These are phyloP conservation scores for Neonectria sp. DNA, from an alignment of 2,329 filamentous ascomycete species.

Conservation along the genomic window DNA sequence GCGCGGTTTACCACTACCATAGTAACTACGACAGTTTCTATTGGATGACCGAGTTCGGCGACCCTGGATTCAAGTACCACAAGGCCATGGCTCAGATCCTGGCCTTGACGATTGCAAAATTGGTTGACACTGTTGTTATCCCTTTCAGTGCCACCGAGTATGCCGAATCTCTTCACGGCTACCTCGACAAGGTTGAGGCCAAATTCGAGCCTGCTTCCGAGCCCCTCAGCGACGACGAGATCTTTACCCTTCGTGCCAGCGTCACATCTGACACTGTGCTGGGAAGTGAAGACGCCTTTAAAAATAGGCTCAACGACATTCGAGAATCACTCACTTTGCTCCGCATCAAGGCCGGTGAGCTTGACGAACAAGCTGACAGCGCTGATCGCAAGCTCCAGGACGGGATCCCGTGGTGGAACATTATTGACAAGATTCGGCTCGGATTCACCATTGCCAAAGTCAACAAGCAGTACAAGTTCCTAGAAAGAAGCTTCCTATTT, in stretches of 20 bases:
- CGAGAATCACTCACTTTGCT: constrained; percentile 56
- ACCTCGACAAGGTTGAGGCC: constrained; percentile 66
- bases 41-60: constrained; percentile 90
- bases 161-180: constrained; percentile 67
- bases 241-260: constrained; percentile 50
- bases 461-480: constrained; percentile 86
- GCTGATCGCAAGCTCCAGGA: constrained; percentile 60
- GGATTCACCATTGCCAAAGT: constrained; percentile 74
- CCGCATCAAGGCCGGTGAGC: constrained; percentile 57
- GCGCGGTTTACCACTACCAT: constrained; percentile 85
- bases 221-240: constrained; percentile 46
- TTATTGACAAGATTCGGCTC: constrained; percentile 76
- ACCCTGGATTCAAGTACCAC: constrained; percentile 78
- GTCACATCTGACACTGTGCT: constrained; percentile 40
- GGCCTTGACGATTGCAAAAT: constrained; percentile 71
- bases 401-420: constrained; percentile 84
- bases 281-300: constrained; percentile 58
- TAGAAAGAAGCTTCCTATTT: constrained; percentile 88
- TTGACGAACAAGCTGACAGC: constrained; percentile 63
- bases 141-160: constrained; percentile 77
- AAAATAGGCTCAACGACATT: constrained; percentile 56
- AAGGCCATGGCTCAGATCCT: constrained; percentile 76
- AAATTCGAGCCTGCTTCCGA: constrained; percentile 58
- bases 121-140: constrained; percentile 74
- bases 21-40: constrained; percentile 92